Percentiles rank a stretch among this genome's conserved stretches.
Conservation (phyloP, 208 protist genomes). For the Vickermania ingenoplastis region DNA sequence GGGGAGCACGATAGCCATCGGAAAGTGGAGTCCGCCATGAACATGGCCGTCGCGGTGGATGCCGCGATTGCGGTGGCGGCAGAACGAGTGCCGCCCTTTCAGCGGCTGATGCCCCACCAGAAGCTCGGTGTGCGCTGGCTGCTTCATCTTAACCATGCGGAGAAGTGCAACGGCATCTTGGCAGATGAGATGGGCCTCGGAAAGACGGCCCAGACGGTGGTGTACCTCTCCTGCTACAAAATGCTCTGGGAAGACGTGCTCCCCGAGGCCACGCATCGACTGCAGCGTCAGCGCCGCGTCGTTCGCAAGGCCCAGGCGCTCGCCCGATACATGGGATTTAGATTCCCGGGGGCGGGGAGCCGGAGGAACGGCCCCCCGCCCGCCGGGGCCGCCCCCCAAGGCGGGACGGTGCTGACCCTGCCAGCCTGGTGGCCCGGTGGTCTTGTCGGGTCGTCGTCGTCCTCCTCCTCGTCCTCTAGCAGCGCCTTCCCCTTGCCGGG, state of each 20-base stretch:
- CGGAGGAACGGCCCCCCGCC: not conserved
- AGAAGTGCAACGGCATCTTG: constrained; percentile 88
- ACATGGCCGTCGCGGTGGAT: constrained; percentile 8
- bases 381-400: not conserved
- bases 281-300: not conserved
- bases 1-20: not conserved
- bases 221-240: constrained; percentile 49
- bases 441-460: not conserved
- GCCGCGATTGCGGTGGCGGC: constrained; percentile 18
- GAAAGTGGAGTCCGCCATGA: not conserved
- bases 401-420: not conserved
- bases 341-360: not conserved
- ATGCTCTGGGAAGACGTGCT: constrained; percentile 23
- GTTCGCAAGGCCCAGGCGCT: not conserved
- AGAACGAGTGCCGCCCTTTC: constrained; percentile 13
- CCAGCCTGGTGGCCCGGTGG: not conserved
- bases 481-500: not conserved
- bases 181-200: constrained; percentile 93
- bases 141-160: constrained; percentile 83
- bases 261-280: not conserved
- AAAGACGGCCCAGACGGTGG: constrained; percentile 88
- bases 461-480: not conserved
- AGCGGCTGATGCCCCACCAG: constrained; percentile 92
- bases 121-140: constrained; percentile 95
- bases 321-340: not conserved